phyloP scores from a whole-genome alignment of 2,329 filamentous ascomycete genomes.

The Penicillium sp. region DNA sequence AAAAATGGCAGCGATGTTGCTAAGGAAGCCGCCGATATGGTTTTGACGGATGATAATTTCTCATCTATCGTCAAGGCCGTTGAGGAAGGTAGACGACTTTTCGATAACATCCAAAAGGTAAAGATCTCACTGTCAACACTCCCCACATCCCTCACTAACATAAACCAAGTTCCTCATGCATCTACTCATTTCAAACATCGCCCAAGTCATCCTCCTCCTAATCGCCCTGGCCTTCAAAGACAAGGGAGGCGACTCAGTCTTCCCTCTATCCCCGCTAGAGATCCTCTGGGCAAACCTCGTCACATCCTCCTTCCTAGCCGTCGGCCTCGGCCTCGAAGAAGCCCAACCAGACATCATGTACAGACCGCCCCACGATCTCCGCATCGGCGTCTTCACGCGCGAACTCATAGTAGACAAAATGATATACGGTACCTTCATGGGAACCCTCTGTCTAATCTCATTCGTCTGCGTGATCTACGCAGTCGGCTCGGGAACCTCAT shows the following conservation, averaged over 20 bases:
- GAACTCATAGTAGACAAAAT: constrained; percentile 43
- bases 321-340: constrained; percentile 76
- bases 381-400: constrained; percentile 41
- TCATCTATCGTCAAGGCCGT: constrained; percentile 80
- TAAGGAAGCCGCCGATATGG: constrained; percentile 67
- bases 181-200: constrained; percentile 74
- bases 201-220: constrained; percentile 75
- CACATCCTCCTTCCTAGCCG: constrained; percentile 79
- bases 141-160: not conserved
- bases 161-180: constrained; percentile 63
- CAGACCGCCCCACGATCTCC: constrained; percentile 67
- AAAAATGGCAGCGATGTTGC: constrained; percentile 77
- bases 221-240: constrained; percentile 80
- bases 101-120: constrained; percentile 78
- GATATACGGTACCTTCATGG: constrained; percentile 47
- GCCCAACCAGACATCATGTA: constrained; percentile 73
- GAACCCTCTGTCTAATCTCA: constrained; percentile 41
- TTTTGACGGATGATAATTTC: constrained; percentile 75
- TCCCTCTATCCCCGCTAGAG: constrained; percentile 77
- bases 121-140: not conserved
- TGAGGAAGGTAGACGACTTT: constrained; percentile 77
- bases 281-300: constrained; percentile 93
- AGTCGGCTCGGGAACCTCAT: constrained; percentile 38
- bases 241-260: constrained; percentile 65
- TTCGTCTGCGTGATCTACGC: constrained; percentile 42